These are phyloP conservation scores for Dalechampia spathulata DNA, from an alignment of 441 rosid species.

Conservation along the genomic window DNA sequence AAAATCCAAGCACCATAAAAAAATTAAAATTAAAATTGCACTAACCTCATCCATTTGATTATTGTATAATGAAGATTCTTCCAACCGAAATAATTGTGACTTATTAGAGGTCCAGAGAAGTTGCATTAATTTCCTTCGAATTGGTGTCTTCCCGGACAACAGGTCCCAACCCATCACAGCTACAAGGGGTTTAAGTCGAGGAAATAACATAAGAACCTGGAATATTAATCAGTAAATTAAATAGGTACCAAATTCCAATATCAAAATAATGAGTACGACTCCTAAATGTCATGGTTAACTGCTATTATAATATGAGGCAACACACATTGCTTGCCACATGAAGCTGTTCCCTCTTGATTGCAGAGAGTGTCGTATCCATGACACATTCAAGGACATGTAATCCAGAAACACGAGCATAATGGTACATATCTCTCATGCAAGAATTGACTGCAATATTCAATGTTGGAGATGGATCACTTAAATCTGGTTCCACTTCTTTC, in stretches of 20 bases:
- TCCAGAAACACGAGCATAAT: constrained; percentile 86
- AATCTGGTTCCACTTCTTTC: constrained; percentile 32
- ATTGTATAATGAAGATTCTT: constrained; percentile 70
- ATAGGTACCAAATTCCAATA: constrained; percentile 3
- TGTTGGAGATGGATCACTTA: constrained; percentile 30
- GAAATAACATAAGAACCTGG: constrained; percentile 72
- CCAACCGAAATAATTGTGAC: constrained; percentile 59
- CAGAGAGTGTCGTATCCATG: constrained; percentile 70
- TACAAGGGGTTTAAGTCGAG: constrained; percentile 73
- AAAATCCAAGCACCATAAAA: neutral
- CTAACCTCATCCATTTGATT: constrained; percentile 69
- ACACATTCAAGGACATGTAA: constrained; percentile 76
- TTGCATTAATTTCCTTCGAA: constrained; percentile 73
- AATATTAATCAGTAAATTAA: constrained; percentile 23
- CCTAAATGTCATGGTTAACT: constrained; percentile 16
- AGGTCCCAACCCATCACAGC: constrained; percentile 99
- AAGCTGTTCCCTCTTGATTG: constrained; percentile 62
- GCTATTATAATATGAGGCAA: constrained; percentile 22
- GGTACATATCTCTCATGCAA: constrained; percentile 82
- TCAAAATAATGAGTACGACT: constrained; percentile 13
- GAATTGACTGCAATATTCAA: constrained; percentile 39
- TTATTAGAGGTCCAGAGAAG: constrained; percentile 67
- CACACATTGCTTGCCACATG: constrained; percentile 87
- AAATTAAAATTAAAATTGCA: neutral
- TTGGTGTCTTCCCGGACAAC: constrained; percentile 61